Evolutionary conservation across 805 yeast genomes (phyloP), one percentile per base, ranked within the genome.

Genomic region (Yamadazyma ubonensis): DNA sequence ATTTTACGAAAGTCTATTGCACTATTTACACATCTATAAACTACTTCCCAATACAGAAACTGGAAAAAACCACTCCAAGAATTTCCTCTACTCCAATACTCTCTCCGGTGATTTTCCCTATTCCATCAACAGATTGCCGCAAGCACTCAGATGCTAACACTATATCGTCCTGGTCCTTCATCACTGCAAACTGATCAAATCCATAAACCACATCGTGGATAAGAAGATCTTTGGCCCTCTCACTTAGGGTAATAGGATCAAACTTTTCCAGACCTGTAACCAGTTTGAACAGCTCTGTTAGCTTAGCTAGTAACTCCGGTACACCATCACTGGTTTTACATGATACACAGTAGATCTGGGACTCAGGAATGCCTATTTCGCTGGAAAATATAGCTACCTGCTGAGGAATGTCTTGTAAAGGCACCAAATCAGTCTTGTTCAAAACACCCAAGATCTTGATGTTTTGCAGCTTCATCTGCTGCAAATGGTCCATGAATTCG

Each of bases 1-100:
- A n/a, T n/a, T n/a, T n/a, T n/a, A n/a, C n/a, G n/a, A n/a, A n/a
- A n/a, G n/a, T n/a, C n/a, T n/a, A n/a, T n/a, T n/a, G n/a, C n/a
- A n/a, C n/a, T n/a, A n/a, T n/a, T n/a, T n/a, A n/a, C n/a, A n/a
- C n/a, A 23, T 23, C 26, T 23, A 23, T 23, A 23, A 23, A 10
- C 49, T 65, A 91, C 59, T 91, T 91, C 0, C 99, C 99, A 16
- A 93, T 88, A 60, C 99, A 93, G 58, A 93, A 93, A 45, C 80
- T 84, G 2, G 96, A 81, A 55, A 93, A 93, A 0, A 93, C 93
- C 1, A 86, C 91, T 0, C 93, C 96, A 4, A 93, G 66, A 0
- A 93, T 80, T 54, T 93, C 98, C 51, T 93, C 97, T 0, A 90
- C 73, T 0, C 95, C 96, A 10, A 91, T 79, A 0, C 87, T 76